phyloP scores from a whole-genome alignment of 805 yeast species.

The Yarrowia phangngaensis region DNA sequence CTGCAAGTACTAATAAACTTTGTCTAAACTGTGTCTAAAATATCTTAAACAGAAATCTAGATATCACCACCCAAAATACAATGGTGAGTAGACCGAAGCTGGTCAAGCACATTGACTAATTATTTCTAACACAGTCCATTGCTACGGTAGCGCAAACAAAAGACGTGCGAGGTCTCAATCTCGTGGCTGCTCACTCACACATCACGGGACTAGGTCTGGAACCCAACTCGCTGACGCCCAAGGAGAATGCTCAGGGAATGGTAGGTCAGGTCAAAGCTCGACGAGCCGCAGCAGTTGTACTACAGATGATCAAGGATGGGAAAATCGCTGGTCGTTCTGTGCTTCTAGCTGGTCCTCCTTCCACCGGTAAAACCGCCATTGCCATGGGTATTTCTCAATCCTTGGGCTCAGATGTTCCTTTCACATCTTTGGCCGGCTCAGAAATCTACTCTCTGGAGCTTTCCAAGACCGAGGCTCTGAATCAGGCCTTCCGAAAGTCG shows the following conservation, averaged over 20 bases:
- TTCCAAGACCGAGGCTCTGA: conserved; percentile 91
- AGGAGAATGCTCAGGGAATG: conserved; percentile 85
- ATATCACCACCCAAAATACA: conserved; percentile 12
- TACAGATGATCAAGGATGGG: conserved; percentile 90
- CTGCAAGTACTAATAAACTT: not conserved
- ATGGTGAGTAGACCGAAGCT: conserved; percentile 17
- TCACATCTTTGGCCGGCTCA: conserved; percentile 90
- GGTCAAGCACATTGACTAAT: too few relatives aligned
- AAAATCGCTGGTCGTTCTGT: conserved; percentile 96
- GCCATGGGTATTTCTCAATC: conserved; percentile 73
- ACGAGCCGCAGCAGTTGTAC: conserved; percentile 90
- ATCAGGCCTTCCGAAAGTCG: conserved; percentile 93
- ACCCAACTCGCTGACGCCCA: conserved; percentile 73
- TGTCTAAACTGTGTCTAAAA: conserved; percentile 18
- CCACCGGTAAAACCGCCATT: conserved; percentile 97
- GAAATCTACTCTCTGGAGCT: conserved; percentile 90
- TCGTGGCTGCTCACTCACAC: conserved; percentile 97
- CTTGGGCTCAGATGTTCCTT: conserved; percentile 74
- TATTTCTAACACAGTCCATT: conserved; percentile 37
- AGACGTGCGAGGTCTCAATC: conserved; percentile 59
- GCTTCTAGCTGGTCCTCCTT: conserved; percentile 94
- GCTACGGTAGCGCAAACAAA: conserved; percentile 45
- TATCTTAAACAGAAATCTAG: conserved; percentile 6
- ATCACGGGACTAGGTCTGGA: conserved; percentile 96
- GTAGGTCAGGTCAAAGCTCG: conserved; percentile 96